Conservation (phyloP, 1,284 basidiomycete species). For the Irpex rosettiformis region DNA sequence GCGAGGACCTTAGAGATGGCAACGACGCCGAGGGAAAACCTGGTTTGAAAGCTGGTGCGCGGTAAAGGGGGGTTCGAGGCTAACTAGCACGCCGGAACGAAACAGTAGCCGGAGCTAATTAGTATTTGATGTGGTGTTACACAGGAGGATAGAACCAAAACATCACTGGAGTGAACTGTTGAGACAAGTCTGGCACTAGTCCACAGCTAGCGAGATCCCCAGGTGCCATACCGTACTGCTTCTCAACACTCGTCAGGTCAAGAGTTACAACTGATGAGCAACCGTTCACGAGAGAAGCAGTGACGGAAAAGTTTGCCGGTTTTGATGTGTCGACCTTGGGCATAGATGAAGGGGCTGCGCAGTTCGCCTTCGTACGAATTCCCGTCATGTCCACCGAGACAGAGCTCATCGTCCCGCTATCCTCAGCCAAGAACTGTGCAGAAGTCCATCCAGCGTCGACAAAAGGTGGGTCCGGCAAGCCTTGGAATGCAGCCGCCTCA, state of each 20-base stretch:
- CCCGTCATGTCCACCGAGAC: constrained; percentile 47
- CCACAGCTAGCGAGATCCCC: constrained; percentile 36
- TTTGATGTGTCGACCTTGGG: constrained; percentile 23
- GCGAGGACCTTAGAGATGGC: too few relatives aligned
- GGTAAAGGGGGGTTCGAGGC: too few relatives aligned
- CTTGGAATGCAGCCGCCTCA: constrained; percentile 41
- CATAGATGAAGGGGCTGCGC: constrained; percentile 34
- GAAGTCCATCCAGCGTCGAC: constrained; percentile 45
- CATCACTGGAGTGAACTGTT: constrained; percentile 52
- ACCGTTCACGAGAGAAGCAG: constrained; percentile 39
- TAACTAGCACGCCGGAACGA: too few relatives aligned
- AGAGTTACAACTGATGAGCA: constrained; percentile 39
- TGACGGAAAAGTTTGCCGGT: constrained; percentile 30
- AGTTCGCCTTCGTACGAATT: constrained; percentile 45
- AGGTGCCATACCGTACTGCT: constrained; percentile 44
- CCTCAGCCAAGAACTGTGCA: constrained; percentile 35
- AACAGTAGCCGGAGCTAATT: too few relatives aligned
- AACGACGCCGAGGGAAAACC: too few relatives aligned
- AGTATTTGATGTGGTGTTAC: neutral
- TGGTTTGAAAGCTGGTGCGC: too few relatives aligned
- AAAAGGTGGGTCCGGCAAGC: constrained; percentile 51
- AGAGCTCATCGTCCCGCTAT: neutral
- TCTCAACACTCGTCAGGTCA: constrained; percentile 32
- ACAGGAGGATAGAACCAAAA: constrained; percentile 66
- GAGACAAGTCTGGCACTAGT: constrained; percentile 24